Evolutionary conservation across 2,329 filamentous ascomycete species (phyloP).

Genomic region (Ceratocystis ficicola): DNA sequence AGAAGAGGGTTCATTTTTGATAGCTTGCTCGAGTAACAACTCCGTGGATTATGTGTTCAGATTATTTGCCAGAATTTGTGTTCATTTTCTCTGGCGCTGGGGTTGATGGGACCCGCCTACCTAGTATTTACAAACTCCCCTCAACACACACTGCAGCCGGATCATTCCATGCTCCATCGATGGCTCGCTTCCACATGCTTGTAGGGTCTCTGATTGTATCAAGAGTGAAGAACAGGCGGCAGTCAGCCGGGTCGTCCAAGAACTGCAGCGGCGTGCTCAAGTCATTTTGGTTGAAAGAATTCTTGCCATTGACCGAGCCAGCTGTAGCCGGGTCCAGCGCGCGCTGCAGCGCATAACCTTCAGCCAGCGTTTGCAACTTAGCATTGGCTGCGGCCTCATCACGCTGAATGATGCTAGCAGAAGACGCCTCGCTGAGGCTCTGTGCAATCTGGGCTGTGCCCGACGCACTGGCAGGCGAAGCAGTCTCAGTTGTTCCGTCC

Average conservation of each 20-base stretch:
- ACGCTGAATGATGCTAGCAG: not conserved
- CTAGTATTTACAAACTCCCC: not conserved
- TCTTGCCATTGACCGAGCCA: slow-evolving; percentile 26
- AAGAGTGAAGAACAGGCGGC: slow-evolving; percentile 47
- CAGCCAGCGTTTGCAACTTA: slow-evolving; percentile 28
- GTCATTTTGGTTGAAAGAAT: slow-evolving; percentile 24
- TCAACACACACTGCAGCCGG: not conserved
- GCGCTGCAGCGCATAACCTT: slow-evolving; percentile 29
- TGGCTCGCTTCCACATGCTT: slow-evolving; percentile 41
- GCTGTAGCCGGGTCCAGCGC: slow-evolving; percentile 24
- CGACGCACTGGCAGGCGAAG: not conserved
- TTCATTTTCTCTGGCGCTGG: not conserved
- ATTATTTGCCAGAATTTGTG: not conserved
- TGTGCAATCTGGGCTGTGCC: not conserved
- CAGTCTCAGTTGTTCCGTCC: slow-evolving; percentile 20
- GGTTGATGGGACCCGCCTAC: not conserved
- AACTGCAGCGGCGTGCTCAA: slow-evolving; percentile 42
- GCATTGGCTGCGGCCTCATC: slow-evolving; percentile 20
- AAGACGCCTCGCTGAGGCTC: not conserved
- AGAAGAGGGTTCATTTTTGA: no score
- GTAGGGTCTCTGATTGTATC: slow-evolving; percentile 40
- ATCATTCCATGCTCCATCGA: slow-evolving; percentile 31
- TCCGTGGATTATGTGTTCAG: not conserved
- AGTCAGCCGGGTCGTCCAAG: slow-evolving; percentile 48
- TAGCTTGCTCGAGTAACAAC: not conserved